phyloP scores from a whole-genome alignment of 2,329 filamentous ascomycete genomes.

The Cladosporium sp. region DNA sequence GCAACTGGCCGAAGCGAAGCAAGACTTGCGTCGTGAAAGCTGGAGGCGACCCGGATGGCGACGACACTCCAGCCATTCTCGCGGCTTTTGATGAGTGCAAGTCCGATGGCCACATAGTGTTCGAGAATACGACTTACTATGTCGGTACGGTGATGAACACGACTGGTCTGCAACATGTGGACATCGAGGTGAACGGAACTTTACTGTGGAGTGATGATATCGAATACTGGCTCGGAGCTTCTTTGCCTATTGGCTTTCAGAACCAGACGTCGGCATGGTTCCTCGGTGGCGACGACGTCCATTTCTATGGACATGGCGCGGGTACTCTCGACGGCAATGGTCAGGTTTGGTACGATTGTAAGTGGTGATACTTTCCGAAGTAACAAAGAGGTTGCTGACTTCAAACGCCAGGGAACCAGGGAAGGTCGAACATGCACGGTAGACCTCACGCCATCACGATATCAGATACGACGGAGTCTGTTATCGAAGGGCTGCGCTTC shows the following conservation, averaged over 20 bases:
- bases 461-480: slow-evolving; percentile 50
- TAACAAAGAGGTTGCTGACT: background rate
- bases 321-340: slow-evolving; percentile 62
- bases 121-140: slow-evolving; percentile 52
- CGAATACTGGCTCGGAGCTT: slow-evolving; percentile 54
- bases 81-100: slow-evolving; percentile 54
- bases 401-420: slow-evolving; percentile 18
- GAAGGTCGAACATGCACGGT: slow-evolving; percentile 37
- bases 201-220: slow-evolving; percentile 48
- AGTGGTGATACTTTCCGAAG: slow-evolving; percentile 25
- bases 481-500: slow-evolving; percentile 52
- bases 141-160: slow-evolving; percentile 54
- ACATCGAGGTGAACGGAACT: slow-evolving; percentile 51
- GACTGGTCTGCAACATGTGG: slow-evolving; percentile 47
- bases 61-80: slow-evolving; percentile 56
- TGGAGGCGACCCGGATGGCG: slow-evolving; percentile 27
- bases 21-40: slow-evolving; percentile 28
- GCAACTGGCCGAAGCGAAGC: slow-evolving; percentile 27
- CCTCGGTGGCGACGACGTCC: slow-evolving; percentile 55
- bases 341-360: slow-evolving; percentile 57
- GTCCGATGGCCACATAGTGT: slow-evolving; percentile 52
- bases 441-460: slow-evolving; percentile 57
- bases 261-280: slow-evolving; percentile 58
- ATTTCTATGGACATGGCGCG: slow-evolving; percentile 50
- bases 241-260: slow-evolving; percentile 55